phyloP scores from a whole-genome alignment of 1,284 basidiomycete genomes.

The Sporisorium reilianum region DNA sequence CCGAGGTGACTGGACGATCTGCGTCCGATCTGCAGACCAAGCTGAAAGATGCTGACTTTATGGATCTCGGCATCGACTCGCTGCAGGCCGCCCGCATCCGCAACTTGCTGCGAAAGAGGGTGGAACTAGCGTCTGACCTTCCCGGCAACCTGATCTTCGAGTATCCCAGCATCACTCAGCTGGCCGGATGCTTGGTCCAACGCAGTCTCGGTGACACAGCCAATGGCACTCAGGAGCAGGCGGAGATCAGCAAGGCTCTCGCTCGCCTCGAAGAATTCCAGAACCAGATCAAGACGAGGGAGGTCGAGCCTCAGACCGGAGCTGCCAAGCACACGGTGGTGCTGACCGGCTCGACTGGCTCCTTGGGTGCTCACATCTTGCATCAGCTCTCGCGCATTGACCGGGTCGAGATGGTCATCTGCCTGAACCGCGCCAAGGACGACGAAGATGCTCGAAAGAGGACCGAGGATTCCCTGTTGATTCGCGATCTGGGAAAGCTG shows the following conservation, averaged over 20 bases:
- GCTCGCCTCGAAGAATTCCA: constrained; percentile 8
- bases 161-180: constrained; percentile 70
- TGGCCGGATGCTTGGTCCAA: constrained; percentile 50
- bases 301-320: not conserved
- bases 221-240: constrained; percentile 35
- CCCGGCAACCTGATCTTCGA: constrained; percentile 71
- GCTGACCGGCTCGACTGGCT: constrained; percentile 53
- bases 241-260: constrained; percentile 52
- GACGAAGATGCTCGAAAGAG: constrained; percentile 22
- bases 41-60: constrained; percentile 64
- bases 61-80: constrained; percentile 74
- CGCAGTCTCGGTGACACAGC: not conserved
- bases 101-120: constrained; percentile 16
- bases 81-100: constrained; percentile 74
- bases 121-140: constrained; percentile 25
- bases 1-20: constrained; percentile 40
- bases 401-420: constrained; percentile 13
- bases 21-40: not conserved
- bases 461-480: constrained; percentile 20
- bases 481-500: constrained; percentile 7
- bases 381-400: constrained; percentile 19
- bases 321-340: constrained; percentile 17
- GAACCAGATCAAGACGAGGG: constrained; percentile 2
- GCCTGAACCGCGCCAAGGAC: constrained; percentile 24
- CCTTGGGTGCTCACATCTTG: constrained; percentile 42